These are phyloP conservation scores for Lipomyces yamadae DNA, from an alignment of 805 yeast genomes.

Conservation along the genomic window DNA sequence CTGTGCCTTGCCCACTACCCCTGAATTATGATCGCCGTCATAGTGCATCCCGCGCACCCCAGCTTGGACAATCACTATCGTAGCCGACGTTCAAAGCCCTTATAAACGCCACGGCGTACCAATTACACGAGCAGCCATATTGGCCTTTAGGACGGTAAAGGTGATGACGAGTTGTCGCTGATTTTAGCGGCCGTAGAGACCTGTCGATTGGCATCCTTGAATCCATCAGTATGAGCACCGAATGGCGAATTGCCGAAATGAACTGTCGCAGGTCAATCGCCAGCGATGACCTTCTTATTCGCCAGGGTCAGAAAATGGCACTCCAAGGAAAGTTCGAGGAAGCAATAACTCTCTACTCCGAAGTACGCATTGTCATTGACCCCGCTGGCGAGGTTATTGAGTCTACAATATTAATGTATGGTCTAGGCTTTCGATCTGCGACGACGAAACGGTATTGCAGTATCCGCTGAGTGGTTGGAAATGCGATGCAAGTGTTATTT, in stretches of 20 bases:
- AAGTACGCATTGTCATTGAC: not conserved
- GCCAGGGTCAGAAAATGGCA: not conserved
- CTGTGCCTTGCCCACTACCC: too few species aligned
- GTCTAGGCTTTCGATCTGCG: conserved; percentile 1
- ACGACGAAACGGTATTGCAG: not conserved
- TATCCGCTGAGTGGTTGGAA: not conserved
- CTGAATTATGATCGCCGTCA: too few species aligned
- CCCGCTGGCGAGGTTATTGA: too few species aligned
- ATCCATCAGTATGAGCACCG: not conserved
- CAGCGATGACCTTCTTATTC: not conserved
- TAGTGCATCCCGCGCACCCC: too few species aligned
- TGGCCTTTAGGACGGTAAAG: not conserved
- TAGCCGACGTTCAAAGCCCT: too few species aligned
- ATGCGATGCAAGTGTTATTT: not conserved
- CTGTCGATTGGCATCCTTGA: not conserved
- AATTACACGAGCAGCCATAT: too few species aligned
- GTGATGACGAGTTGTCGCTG: not conserved
- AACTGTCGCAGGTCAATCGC: not conserved
- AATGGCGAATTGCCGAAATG: not conserved
- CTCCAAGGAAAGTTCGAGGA: conserved; percentile 1
- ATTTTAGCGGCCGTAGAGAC: not conserved
- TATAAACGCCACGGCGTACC: too few species aligned
- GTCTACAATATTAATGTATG: not conserved
- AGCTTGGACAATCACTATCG: too few species aligned
- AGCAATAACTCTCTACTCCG: not conserved